Evolutionary conservation across 2,329 filamentous ascomycete species (phyloP), one percentile per base, ranked within the genome.

Genomic region (Ilyonectria destructans): DNA sequence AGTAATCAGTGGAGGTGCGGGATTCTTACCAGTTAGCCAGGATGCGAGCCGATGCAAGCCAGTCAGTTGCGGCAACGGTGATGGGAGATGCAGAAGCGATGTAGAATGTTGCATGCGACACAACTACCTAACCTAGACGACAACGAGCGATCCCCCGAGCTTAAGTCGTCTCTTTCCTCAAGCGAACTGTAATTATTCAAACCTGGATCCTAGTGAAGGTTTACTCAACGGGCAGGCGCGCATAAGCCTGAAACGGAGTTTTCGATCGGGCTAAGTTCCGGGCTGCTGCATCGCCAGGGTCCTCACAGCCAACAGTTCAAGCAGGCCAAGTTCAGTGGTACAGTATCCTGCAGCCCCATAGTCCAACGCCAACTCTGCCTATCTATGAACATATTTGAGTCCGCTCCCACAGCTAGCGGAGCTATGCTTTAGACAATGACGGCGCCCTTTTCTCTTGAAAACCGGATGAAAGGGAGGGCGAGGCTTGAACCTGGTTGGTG

Each of bases 121-220:
- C 48, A 26, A 45, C 26, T 12, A n/a, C n/a, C n/a, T n/a, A n/a
- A n/a, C n/a, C n/a, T n/a, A 35, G 21, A 35, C 9, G 33, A 49
- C 40, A 66, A 43, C 56, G 54, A 62, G 52, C 62, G 45, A 46
- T 58, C 54, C 55, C 26, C 35, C 10, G 8, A 26, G 57, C 13
- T 19, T 46, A 54, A 46, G 61, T 67, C 62, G 58, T 69, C 58
- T 71, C 62, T 65, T 73, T 64, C 57, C 60, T 67, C 59, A 23
- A 13, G 54, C 33, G 31, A 33, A 35, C 17, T 29, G 33, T 9
- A 4, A 48, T 26, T 29, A 15, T 19, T 51, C 40, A 29, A 71
- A 45, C 70, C 72, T 56, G 43, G 69, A 74, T 70, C 72, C 69
- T 43, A 45, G 72, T 46, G 61, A 46, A 48, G 23, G 37, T 65